These are phyloP conservation scores for Penicillium corylophilum DNA, from an alignment of 2,329 filamentous ascomycete genomes.

Conservation along the genomic window DNA sequence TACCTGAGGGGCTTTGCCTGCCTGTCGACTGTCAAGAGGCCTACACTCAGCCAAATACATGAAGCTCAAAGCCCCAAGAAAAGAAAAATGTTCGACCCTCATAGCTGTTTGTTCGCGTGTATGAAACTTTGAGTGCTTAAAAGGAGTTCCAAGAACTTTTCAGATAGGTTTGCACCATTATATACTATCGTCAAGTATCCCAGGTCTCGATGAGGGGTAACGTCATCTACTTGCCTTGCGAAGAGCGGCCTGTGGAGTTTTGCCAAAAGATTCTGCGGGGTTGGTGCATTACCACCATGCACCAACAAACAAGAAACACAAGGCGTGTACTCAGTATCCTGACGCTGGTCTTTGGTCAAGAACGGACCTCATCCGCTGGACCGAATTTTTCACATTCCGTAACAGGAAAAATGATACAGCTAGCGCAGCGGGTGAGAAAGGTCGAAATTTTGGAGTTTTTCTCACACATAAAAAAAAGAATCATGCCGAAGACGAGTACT, in stretches of 20 bases:
- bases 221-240: not conserved
- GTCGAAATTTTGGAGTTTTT: too few relatives aligned
- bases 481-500: too few relatives aligned
- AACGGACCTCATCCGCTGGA: not conserved
- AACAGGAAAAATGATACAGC: too few relatives aligned
- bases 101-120: not conserved
- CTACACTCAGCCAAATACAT: not conserved
- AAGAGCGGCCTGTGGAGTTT: not conserved
- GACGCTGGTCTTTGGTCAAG: not conserved
- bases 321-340: too few relatives aligned
- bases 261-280: not conserved
- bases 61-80: not conserved
- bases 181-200: not conserved
- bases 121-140: not conserved
- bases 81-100: not conserved
- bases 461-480: too few relatives aligned
- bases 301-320: too few relatives aligned
- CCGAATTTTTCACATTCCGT: not conserved
- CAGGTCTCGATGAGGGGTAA: not conserved
- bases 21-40: not conserved
- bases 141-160: not conserved
- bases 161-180: not conserved
- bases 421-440: too few relatives aligned
- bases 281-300: not conserved
- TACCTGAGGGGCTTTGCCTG: slow-evolving; percentile 37